These are phyloP conservation scores for Lentinula raphanica DNA, from an alignment of 768 basidiomycete species.

Conservation along the genomic window DNA sequence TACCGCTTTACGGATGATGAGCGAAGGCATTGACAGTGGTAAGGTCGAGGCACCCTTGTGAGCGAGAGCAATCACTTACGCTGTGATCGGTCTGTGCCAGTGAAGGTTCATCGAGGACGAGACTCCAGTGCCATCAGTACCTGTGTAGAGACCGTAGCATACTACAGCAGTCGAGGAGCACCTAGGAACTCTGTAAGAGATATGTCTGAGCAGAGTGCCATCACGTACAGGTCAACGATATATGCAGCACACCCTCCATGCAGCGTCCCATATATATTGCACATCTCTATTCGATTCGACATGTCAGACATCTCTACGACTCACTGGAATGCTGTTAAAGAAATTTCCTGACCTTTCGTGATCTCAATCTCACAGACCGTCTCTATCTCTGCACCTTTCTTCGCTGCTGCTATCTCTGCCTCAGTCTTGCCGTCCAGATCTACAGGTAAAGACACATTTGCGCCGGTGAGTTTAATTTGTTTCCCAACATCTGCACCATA, in stretches of 20 bases:
- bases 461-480: background rate
- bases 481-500: background rate
- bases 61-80: conserved; percentile 29
- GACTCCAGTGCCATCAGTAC: conserved; percentile 39
- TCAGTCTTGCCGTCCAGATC: background rate
- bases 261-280: conserved; percentile 41
- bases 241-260: conserved; percentile 56
- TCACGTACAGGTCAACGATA: conserved; percentile 47
- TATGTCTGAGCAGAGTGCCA: background rate
- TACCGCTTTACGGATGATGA: conserved; percentile 27
- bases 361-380: background rate
- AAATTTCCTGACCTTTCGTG: background rate
- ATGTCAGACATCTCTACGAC: no score
- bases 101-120: conserved; percentile 48
- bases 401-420: background rate
- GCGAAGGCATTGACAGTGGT: background rate
- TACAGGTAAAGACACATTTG: background rate
- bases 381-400: background rate
- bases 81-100: conserved; percentile 38
- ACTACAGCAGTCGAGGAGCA: conserved; percentile 41
- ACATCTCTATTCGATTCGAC: conserved; percentile 41
- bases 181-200: conserved; percentile 17
- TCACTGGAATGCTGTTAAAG: no score
- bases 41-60: no score
- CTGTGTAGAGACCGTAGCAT: conserved; percentile 31